Base-by-base conservation (phyloP, 176 grass and related monocot species). In the Musa troglodytarum region DNA sequence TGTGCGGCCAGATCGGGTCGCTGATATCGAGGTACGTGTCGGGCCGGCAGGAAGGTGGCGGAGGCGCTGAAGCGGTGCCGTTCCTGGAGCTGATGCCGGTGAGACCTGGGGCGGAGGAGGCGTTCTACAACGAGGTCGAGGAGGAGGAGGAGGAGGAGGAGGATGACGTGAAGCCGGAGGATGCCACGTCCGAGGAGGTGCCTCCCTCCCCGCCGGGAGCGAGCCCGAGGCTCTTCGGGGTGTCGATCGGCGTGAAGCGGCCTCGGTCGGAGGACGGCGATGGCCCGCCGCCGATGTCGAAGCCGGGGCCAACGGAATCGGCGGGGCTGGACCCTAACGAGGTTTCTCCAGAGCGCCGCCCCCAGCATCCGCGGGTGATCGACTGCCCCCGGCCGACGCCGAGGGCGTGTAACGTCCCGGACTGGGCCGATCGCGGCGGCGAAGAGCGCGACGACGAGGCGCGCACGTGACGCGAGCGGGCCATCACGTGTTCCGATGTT, bases 241-340 rank as follows among this genome's bases (percentile, higher is more conserved):
- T 65, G 7, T 52, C 59, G 61, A 23, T 77, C 28, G 49, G 59
- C 5, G 10, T 77, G 59, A 77, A 77, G 49, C 75, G 61, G 1
- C 9, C 19, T 8, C 12, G 14, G 6, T 11, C 20, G 7, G 61
- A 65, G 2, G 75, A 65, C 19, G 12, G 2, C 59, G 49, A 53
- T 16, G 21, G 14, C 13, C 14, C 20, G 6, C 43, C 43, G 17
- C n/a, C 49, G 49, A 21, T 25, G 13, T 43, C 14, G 10, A 65
- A 65, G 13, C 21, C 57, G 1, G 34, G 34, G 34, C 34, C 34
- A 6, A 43, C 34, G 4, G 34, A 43, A 43, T 43, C 34, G 34
- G 34, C 34, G 34, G 34, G 34, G 4, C 34, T 43, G 34, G 34
- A 43, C 34, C 34, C 34, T 43, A 43, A 61, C 12, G 57, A 62